These are phyloP conservation scores for Digitaria exilis DNA, from an alignment of 202 grass and related monocot species.

Conservation along the genomic window DNA sequence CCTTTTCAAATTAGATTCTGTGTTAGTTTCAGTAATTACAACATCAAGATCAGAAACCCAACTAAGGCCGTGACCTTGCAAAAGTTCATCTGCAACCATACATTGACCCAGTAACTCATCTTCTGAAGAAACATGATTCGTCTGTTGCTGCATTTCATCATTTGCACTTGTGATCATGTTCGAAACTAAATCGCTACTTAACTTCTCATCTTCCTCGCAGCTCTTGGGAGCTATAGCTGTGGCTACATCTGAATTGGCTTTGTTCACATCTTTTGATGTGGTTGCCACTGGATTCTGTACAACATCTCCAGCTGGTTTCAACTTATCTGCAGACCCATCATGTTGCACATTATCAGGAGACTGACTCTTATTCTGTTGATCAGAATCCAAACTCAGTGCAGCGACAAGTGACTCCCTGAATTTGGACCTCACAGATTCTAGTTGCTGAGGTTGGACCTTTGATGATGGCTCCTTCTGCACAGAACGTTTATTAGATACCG, in stretches of 20 bases:
- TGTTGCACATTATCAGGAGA: slow-evolving; percentile 38
- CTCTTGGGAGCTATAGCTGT: slow-evolving; percentile 39
- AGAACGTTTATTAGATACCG: slow-evolving; percentile 66
- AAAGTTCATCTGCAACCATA: slow-evolving; percentile 75
- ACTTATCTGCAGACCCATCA: slow-evolving; percentile 39
- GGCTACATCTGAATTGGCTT: slow-evolving; percentile 14
- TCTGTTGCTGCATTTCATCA: slow-evolving; percentile 42
- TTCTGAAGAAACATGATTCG: slow-evolving; percentile 42
- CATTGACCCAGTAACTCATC: slow-evolving; percentile 57
- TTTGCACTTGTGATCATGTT: slow-evolving; percentile 25
- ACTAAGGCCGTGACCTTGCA: slow-evolving; percentile 94
- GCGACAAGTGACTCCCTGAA: slow-evolving; percentile 82
- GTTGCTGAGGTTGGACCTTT: slow-evolving; percentile 63
- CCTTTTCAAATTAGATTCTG: slow-evolving; percentile 57
- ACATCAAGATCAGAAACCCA: slow-evolving; percentile 79
- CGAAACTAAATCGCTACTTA: slow-evolving; percentile 16
- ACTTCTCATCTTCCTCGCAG: slow-evolving; percentile 41
- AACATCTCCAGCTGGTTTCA: slow-evolving; percentile 21
- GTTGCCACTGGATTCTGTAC: slow-evolving; percentile 1
- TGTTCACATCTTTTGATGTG: slow-evolving; percentile 37
- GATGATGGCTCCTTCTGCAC: slow-evolving; percentile 47
- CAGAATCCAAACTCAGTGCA: slow-evolving; percentile 58
- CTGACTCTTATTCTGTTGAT: slow-evolving; percentile 51
- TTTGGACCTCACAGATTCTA: slow-evolving; percentile 87
- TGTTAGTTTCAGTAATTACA: slow-evolving; percentile 32